A percentile compares a stretch with the other conserved stretches of the same genome.
Evolutionary conservation across 2,329 filamentous ascomycete genomes (phyloP).

Genomic region (Orbilia quercus): DNA sequence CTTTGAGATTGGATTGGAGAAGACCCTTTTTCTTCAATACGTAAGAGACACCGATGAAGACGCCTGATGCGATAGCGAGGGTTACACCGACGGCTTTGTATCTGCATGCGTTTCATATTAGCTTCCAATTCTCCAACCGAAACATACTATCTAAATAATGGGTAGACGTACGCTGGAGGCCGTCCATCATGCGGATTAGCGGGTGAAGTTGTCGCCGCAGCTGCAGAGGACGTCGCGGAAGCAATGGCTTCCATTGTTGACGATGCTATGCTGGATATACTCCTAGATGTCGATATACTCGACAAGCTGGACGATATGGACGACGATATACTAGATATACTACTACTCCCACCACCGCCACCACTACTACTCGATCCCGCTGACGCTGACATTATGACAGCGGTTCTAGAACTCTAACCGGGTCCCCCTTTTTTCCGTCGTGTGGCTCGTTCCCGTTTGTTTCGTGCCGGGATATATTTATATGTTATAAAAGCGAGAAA

Average conservation of each 20-base stretch:
- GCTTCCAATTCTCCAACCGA: not conserved
- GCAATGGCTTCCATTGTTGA: constrained; percentile 24
- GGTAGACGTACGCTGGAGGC: constrained; percentile 39
- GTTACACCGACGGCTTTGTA: constrained; percentile 90
- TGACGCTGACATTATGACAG: constrained; percentile 18
- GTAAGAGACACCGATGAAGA: constrained; percentile 95
- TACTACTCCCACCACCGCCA: not conserved
- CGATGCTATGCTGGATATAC: constrained; percentile 36
- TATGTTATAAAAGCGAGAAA: constrained; percentile 8
- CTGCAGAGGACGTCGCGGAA: constrained; percentile 35
- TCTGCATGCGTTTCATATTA: constrained; percentile 28
- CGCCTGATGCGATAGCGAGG: constrained; percentile 84
- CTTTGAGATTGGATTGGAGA: constrained; percentile 92
- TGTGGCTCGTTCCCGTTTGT: constrained; percentile 10
- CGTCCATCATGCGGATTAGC: constrained; percentile 7
- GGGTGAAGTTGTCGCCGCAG: constrained; percentile 28
- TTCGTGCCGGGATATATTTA: not conserved
- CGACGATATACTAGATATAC: not conserved
- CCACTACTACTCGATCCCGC: not conserved
- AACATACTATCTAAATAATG: not conserved
- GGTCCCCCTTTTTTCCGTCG: constrained; percentile 1
- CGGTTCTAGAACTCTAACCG: constrained; percentile 5
- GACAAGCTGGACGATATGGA: not conserved
- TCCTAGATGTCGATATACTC: not conserved
- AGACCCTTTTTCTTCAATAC: constrained; percentile 94